Evolutionary conservation across 2,329 filamentous ascomycete species (phyloP).

Genomic region (Monosporascus sp.): DNA sequence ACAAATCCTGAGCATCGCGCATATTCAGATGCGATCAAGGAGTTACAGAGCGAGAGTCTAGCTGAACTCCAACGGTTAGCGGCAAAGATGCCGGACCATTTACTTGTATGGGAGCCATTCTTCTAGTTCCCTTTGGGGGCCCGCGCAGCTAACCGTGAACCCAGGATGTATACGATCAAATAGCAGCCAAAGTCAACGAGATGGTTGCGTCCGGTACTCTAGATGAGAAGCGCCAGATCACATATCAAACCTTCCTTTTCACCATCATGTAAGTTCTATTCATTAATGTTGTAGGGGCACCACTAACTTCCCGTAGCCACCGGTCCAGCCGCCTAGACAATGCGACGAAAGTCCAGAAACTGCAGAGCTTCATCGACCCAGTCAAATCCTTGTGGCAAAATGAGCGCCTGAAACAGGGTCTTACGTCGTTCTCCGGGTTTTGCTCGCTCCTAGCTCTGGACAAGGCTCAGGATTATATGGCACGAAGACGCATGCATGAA

Average conservation of each 20-base stretch:
- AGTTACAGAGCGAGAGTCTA: slow-evolving; percentile 79
- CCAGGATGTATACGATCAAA: slow-evolving; percentile 77
- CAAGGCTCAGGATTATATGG: slow-evolving; percentile 75
- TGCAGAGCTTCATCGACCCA: slow-evolving; percentile 76
- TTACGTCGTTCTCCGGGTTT: slow-evolving; percentile 75
- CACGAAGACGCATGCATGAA: slow-evolving; percentile 65
- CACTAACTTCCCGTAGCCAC: slow-evolving; percentile 50
- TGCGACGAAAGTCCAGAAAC: slow-evolving; percentile 63
- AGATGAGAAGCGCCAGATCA: slow-evolving; percentile 79
- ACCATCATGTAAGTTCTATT: slow-evolving; percentile 67
- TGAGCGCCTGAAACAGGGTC: slow-evolving; percentile 59
- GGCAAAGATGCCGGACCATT: slow-evolving; percentile 84
- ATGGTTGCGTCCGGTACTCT: slow-evolving; percentile 67
- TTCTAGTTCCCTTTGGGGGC: background rate
- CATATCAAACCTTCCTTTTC: slow-evolving; percentile 86
- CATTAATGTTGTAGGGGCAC: background rate
- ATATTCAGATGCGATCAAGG: slow-evolving; percentile 86
- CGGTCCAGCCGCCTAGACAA: slow-evolving; percentile 72
- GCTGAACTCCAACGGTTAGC: slow-evolving; percentile 85
- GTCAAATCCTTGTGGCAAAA: slow-evolving; percentile 78
- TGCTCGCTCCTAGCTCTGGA: slow-evolving; percentile 75
- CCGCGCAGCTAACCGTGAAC: slow-evolving; percentile 14
- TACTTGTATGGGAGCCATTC: slow-evolving; percentile 52
- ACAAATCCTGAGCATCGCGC: slow-evolving; percentile 64
- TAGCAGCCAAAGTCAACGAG: slow-evolving; percentile 78